Base-by-base conservation (phyloP, 2,329 filamentous ascomycete species). In the Boeremia exigua region DNA sequence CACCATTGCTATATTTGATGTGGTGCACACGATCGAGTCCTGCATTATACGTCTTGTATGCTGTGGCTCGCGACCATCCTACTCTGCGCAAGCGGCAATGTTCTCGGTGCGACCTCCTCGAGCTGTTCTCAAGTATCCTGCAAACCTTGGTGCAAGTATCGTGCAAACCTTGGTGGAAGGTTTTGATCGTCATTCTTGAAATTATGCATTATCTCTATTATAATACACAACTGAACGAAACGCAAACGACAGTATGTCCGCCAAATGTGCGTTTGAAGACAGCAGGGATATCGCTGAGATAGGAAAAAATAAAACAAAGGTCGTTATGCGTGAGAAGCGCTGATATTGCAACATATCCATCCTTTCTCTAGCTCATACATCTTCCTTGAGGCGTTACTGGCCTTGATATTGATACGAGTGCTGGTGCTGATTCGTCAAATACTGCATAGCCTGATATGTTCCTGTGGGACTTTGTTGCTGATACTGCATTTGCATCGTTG, bases 381-480 rank as follows among this genome's bases (percentile, higher is more conserved):
- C 15, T 17, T 3, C 14, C 17, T 1, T 17, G 23, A 4, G 9
- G 6, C 15, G 9, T 28, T n/a, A 30, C 27, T 38, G 23, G 40
- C 53, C 53, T 25, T 51, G 53, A 17, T 69, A 75, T 36, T 66
- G 68, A 40, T 75, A 74, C 37, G 66, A 70, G 6, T 39, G 43
- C 33, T 51, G 53, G 34, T 73, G 70, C 56, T 70, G 68, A 17
- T 65, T 56, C 12, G 62, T 60, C 54, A 74, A 58, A 32, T 74
- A 75, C 12, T 66, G 49, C 68, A 75, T 73, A 10, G 70, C 66
- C 37, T 72, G 69, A 48, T 73, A 76, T 2, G 63, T 60, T 11
- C 64, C 54, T 5, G 53, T 47, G 12, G 42, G 30, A 2, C 19
- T 8, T 29, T 57, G 60, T 47, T 69, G 70, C 53, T 71, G 68